phyloP scores from a whole-genome alignment of 1,284 basidiomycete species.

The Cryptococcus neoformans region DNA sequence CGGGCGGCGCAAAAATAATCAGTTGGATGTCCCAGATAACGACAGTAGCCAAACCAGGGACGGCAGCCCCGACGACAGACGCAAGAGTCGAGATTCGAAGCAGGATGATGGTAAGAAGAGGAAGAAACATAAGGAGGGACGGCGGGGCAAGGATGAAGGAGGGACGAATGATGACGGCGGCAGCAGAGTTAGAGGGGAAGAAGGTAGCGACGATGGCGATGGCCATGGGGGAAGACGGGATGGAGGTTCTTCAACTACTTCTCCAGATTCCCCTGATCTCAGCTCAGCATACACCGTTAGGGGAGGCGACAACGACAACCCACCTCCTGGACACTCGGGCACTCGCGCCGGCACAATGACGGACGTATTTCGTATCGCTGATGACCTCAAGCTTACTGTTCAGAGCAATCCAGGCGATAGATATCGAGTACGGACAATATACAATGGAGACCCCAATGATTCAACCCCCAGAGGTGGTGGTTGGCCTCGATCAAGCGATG shows the following conservation, averaged over 20 bases:
- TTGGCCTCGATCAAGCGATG: background rate
- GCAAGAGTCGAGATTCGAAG: background rate
- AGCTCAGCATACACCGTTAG: background rate
- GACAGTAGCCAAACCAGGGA: background rate
- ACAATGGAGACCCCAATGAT: background rate
- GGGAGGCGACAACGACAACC: conserved; percentile 1
- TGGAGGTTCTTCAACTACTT: too few species aligned
- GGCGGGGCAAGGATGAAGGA: background rate
- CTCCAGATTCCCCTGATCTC: background rate
- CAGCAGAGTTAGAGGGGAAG: background rate
- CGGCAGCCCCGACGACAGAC: background rate
- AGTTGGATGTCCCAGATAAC: background rate
- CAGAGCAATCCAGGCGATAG: background rate
- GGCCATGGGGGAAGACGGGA: background rate
- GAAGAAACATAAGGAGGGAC: background rate
- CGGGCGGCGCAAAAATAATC: background rate
- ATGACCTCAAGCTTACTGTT: background rate
- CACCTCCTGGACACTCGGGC: background rate
- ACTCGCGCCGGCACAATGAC: background rate
- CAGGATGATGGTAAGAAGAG: background rate
- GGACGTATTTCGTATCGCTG: background rate
- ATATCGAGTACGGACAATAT: background rate
- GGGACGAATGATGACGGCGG: background rate
- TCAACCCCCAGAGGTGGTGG: background rate
- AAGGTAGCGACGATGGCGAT: background rate